Evolutionary conservation across 1,284 basidiomycete species (phyloP).

Genomic region (Rhodotorula sp.): DNA sequence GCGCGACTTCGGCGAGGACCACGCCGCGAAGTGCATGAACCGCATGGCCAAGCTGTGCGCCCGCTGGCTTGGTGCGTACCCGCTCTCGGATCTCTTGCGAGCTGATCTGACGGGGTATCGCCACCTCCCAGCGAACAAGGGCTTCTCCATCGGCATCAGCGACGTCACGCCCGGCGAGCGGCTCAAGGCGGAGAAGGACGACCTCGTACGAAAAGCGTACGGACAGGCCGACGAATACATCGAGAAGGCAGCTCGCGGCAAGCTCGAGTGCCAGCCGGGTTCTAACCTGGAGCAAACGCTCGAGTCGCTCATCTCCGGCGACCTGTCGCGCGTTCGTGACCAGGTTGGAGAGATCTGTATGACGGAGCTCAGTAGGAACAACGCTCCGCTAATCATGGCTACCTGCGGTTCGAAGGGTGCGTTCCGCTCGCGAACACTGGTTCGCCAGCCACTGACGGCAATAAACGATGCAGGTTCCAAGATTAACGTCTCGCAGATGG

Average conservation of each 20-base stretch:
- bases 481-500: slow-evolving; percentile 99
- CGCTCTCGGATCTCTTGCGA: not conserved
- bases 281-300: slow-evolving; percentile 96
- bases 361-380: slow-evolving; percentile 92
- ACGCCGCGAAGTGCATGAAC: slow-evolving; percentile 94
- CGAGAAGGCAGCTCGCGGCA: slow-evolving; percentile 81
- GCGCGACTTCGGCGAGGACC: slow-evolving; percentile 92
- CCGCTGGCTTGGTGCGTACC: slow-evolving; percentile 74
- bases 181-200: slow-evolving; percentile 77
- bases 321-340: slow-evolving; percentile 90
- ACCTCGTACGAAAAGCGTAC: slow-evolving; percentile 85
- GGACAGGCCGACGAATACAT: slow-evolving; percentile 84
- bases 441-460: not conserved
- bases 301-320: slow-evolving; percentile 90
- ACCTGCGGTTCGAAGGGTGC: slow-evolving; percentile 97
- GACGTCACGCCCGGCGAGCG: slow-evolving; percentile 94
- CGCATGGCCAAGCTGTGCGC: slow-evolving; percentile 93
- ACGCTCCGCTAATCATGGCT: slow-evolving; percentile 98
- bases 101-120: not conserved
- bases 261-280: slow-evolving; percentile 92
- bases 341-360: slow-evolving; percentile 97
- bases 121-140: slow-evolving; percentile 72
- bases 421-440: slow-evolving; percentile 10
- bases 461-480: slow-evolving; percentile 70
- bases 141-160: slow-evolving; percentile 97